Conservation (phyloP, 208 protist genomes). For the Acanthamoeba royreba region DNA sequence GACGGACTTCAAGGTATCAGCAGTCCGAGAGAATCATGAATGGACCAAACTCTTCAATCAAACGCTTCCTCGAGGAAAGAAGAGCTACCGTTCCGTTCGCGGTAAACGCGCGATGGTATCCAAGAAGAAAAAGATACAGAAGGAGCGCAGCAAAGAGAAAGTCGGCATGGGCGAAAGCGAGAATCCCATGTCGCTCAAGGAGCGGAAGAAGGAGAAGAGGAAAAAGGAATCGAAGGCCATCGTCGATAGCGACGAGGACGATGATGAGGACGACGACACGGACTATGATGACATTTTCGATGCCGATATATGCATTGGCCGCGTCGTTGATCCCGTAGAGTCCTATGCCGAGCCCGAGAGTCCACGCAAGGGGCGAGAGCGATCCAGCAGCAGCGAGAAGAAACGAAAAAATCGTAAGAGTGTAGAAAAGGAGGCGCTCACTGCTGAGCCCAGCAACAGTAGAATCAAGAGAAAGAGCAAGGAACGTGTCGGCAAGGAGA, state of each 20-base stretch:
- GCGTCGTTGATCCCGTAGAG: not conserved
- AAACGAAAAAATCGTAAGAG: constrained; percentile 1
- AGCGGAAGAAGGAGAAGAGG: not conserved
- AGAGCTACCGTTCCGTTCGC: not conserved
- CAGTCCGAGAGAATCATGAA: not conserved
- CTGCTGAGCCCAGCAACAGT: not conserved
- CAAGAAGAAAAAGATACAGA: not conserved
- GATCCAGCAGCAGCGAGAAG: not conserved
- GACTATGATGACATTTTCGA: not conserved
- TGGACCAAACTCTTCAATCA: constrained; percentile 23
- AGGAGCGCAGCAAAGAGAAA: not conserved
- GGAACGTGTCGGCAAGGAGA: not conserved
- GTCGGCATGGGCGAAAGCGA: not conserved
- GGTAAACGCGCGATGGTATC: not conserved
- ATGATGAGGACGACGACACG: not conserved
- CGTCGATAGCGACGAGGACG: not conserved
- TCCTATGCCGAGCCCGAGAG: not conserved
- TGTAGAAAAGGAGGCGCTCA: not conserved
- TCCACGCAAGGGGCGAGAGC: not conserved
- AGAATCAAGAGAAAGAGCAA: not conserved
- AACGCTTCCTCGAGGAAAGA: not conserved
- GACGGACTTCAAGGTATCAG: not conserved
- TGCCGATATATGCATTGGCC: not conserved
- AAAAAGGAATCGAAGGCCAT: not conserved
- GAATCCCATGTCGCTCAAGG: not conserved